These are phyloP conservation scores for Phaffia rhodozyma DNA, from an alignment of 1,284 basidiomycete genomes.

Conservation along the genomic window DNA sequence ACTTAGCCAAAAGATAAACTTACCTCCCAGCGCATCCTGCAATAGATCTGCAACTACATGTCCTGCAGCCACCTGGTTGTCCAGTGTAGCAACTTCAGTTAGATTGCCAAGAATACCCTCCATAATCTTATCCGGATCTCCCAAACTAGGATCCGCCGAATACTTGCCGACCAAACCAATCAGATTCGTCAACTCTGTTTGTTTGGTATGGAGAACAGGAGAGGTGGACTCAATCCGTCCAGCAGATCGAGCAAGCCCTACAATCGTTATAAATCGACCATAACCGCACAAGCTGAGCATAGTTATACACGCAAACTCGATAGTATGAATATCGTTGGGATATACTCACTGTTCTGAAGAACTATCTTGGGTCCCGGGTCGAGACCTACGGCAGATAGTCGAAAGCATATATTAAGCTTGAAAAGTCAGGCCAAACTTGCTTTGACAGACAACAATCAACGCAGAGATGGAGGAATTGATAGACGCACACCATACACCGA, in stretches of 20 bases:
- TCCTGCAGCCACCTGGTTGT: constrained; percentile 3
- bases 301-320: not conserved
- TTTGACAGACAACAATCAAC: no score
- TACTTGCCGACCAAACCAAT: not conserved
- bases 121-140: constrained; percentile 12
- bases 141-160: not conserved
- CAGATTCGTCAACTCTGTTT: constrained; percentile 2
- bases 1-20: not conserved
- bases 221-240: constrained; percentile 1
- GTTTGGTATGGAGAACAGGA: constrained; percentile 9
- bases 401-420: not conserved
- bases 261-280: not conserved
- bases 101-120: constrained; percentile 12
- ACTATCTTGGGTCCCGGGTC: constrained; percentile 12
- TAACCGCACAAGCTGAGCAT: not conserved
- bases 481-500: not conserved
- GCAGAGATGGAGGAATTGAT: no score
- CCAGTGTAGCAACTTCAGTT: constrained; percentile 4
- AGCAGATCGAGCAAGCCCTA: constrained; percentile 9
- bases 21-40: constrained; percentile 10
- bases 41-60: not conserved
- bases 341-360: constrained; percentile 15
- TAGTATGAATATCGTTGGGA: not conserved
- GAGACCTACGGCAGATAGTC: not conserved
- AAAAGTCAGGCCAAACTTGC: no score